A percentile compares a stretch with the other conserved stretches of the same genome.
phyloP scores from a whole-genome alignment of 192 early-diverging fungal genomes.

The Coemansia sp. region DNA sequence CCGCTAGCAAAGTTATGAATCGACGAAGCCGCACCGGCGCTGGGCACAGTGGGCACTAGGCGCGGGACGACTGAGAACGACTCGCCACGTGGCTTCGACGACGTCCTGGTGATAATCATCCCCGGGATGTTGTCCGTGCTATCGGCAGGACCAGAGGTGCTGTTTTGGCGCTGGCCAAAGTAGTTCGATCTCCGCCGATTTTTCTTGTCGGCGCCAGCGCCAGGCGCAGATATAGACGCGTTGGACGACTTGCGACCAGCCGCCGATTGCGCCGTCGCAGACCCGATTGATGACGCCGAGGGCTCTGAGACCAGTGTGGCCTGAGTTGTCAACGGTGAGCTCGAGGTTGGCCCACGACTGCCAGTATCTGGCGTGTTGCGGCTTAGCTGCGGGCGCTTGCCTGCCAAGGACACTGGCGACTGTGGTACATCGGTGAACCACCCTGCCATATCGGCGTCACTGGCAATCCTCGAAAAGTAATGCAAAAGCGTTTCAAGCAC shows the following conservation, averaged over 20 bases:
- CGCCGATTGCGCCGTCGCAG: slow-evolving; percentile 19
- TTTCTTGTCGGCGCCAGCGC: slow-evolving; percentile 35
- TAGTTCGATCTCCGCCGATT: slow-evolving; percentile 52
- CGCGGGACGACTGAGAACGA: slow-evolving; percentile 45
- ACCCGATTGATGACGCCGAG: slow-evolving; percentile 35
- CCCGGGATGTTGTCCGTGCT: slow-evolving; percentile 23
- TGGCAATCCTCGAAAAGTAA: slow-evolving; percentile 54
- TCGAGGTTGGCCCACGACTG: slow-evolving; percentile 15
- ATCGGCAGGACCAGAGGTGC: slow-evolving; percentile 18
- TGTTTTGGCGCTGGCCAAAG: slow-evolving; percentile 50
- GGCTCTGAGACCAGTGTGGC: slow-evolving; percentile 38
- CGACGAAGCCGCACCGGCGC: background rate
- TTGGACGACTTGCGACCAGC: slow-evolving; percentile 47
- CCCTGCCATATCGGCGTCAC: slow-evolving; percentile 48
- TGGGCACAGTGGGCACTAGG: slow-evolving; percentile 23
- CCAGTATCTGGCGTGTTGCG: slow-evolving; percentile 21
- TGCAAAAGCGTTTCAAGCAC: slow-evolving; percentile 36
- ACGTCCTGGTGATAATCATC: background rate
- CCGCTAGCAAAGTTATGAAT: slow-evolving; percentile 4
- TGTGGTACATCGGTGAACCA: slow-evolving; percentile 52
- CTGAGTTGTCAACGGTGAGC: slow-evolving; percentile 33
- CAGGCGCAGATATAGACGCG: slow-evolving; percentile 31
- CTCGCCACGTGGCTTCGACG: slow-evolving; percentile 36
- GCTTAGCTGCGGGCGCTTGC: slow-evolving; percentile 26
- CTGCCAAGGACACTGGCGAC: slow-evolving; percentile 40